These are phyloP conservation scores for Prunus kanzakura DNA, from an alignment of 306 rosid species.

Conservation along the genomic window DNA sequence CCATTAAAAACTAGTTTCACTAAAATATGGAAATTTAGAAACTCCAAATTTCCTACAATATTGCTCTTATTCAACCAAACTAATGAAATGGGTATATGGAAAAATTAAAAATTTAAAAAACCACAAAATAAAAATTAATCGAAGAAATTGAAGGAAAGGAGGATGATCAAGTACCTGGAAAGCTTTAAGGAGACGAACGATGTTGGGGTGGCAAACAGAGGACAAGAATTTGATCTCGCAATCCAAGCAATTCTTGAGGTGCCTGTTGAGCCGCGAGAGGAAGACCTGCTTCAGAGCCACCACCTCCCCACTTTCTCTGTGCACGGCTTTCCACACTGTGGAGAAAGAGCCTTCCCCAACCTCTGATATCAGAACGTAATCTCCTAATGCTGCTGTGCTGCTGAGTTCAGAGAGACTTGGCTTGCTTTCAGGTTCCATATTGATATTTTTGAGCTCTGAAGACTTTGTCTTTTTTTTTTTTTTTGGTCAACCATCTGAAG, in stretches of 20 bases:
- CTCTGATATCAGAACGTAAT: constrained; percentile 34
- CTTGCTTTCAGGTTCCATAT: too few relatives aligned
- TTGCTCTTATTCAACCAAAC: not conserved
- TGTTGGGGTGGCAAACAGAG: constrained; percentile 55
- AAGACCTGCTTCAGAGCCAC: constrained; percentile 56
- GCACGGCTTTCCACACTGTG: constrained; percentile 47
- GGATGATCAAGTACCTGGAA: constrained; percentile 34
- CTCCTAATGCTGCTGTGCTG: not conserved
- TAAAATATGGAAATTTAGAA: too few relatives aligned
- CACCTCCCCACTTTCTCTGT: constrained; percentile 22
- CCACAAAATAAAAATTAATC: not conserved
- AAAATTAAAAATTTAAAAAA: too few relatives aligned
- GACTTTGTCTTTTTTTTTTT: too few relatives aligned
- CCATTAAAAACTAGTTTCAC: too few relatives aligned
- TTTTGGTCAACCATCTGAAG: too few relatives aligned
- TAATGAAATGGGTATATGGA: not conserved
- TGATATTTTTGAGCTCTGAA: too few relatives aligned
- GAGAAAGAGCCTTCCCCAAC: constrained; percentile 49
- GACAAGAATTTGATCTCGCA: constrained; percentile 55
- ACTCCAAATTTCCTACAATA: too few relatives aligned
- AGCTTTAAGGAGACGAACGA: constrained; percentile 42
- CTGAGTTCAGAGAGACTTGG: too few relatives aligned
- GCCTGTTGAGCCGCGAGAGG: constrained; percentile 44
- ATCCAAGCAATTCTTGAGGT: constrained; percentile 35
- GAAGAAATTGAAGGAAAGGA: not conserved